Evolutionary conservation across 2,329 filamentous ascomycete genomes (phyloP).

Genomic region (Cytospora mali): DNA sequence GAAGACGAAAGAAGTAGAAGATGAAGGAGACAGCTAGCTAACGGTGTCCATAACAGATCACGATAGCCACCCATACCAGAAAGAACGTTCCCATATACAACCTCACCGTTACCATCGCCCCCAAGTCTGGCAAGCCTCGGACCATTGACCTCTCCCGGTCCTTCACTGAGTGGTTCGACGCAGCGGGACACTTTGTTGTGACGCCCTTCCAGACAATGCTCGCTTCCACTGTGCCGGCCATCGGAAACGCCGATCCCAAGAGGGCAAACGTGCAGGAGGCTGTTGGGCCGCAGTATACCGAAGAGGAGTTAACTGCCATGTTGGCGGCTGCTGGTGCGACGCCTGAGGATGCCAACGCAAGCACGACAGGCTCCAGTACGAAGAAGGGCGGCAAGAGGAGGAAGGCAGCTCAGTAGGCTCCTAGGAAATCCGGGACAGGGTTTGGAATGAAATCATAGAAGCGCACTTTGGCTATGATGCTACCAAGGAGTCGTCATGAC

Average conservation of each 20-base stretch:
- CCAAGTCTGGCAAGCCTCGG: slow-evolving; percentile 40
- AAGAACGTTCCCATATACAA: slow-evolving; percentile 85
- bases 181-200: slow-evolving; percentile 69
- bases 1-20: not conserved
- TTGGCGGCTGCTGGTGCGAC: slow-evolving; percentile 43
- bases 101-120: slow-evolving; percentile 63
- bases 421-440: slow-evolving; percentile 30
- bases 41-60: slow-evolving; percentile 55
- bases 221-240: slow-evolving; percentile 65
- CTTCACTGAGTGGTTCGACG: slow-evolving; percentile 79
- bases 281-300: slow-evolving; percentile 37
- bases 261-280: slow-evolving; percentile 44
- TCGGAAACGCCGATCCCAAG: slow-evolving; percentile 68
- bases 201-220: slow-evolving; percentile 79
- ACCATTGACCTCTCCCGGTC: slow-evolving; percentile 60
- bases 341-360: slow-evolving; percentile 32
- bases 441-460: not conserved
- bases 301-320: slow-evolving; percentile 54
- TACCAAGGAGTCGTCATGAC: not conserved
- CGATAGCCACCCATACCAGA: slow-evolving; percentile 70
- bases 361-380: slow-evolving; percentile 35
- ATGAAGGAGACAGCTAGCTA: slow-evolving; percentile 1
- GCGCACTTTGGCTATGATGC: not conserved
- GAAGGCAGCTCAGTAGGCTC: slow-evolving; percentile 39
- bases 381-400: slow-evolving; percentile 51